Percentiles rank a stretch among this genome's conserved stretches.
Evolutionary conservation across 1,284 basidiomycete genomes (phyloP).

Genomic region (Ustilago lituana): DNA sequence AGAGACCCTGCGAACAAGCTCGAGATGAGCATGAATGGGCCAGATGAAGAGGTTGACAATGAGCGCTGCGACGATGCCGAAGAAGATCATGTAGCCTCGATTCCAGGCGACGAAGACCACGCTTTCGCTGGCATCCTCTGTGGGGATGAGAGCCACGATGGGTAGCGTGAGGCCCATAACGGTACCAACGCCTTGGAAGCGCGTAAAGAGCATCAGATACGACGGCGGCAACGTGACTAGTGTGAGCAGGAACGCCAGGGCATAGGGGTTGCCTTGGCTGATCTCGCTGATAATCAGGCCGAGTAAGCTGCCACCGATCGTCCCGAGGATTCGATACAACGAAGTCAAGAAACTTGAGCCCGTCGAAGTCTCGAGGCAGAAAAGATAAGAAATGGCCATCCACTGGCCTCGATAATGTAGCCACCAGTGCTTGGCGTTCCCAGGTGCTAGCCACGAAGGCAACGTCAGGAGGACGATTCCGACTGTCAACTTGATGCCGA

Average conservation of each 20-base stretch:
- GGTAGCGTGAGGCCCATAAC: constrained; percentile 67
- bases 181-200: constrained; percentile 66
- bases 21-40: constrained; percentile 60
- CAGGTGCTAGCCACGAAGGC: constrained; percentile 66
- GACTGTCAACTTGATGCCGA: constrained; percentile 68
- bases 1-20: constrained; percentile 50
- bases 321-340: constrained; percentile 69
- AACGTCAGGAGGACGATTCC: constrained; percentile 69
- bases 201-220: constrained; percentile 67
- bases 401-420: constrained; percentile 68
- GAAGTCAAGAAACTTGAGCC: constrained; percentile 70
- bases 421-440: constrained; percentile 67
- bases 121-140: constrained; percentile 52
- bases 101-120: constrained; percentile 51
- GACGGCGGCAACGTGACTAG: constrained; percentile 67
- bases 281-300: constrained; percentile 68
- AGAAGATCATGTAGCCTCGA: constrained; percentile 60
- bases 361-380: constrained; percentile 70
- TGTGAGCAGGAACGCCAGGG: constrained; percentile 68
- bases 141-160: constrained; percentile 68
- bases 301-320: constrained; percentile 68
- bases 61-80: constrained; percentile 61
- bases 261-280: constrained; percentile 69
- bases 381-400: constrained; percentile 67
- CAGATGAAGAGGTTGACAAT: constrained; percentile 58